Base-by-base conservation (phyloP, 1,284 basidiomycete genomes). In the Coniferiporia weirii region DNA sequence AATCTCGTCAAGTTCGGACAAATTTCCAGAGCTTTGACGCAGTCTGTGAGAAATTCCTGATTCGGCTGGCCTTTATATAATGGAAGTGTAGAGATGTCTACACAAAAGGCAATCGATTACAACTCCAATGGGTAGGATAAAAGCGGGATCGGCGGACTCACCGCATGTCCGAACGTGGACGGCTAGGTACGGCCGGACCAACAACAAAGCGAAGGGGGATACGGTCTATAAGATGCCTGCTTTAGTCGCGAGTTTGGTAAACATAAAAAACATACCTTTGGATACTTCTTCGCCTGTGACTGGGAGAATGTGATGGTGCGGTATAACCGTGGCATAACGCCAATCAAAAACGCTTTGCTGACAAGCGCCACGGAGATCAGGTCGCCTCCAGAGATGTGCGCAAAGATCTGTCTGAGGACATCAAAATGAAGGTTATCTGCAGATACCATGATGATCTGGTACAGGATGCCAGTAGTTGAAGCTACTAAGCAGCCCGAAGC, bases 381-480 rank as follows among this genome's bases (percentile, higher is more conserved):
- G 64, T 88, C 84, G 27, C 77, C 70, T 3, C 76, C 76, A 52
- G 74, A 67, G 6, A 89, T 72, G 65, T 77, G 73, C 0, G 72
- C 68, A 61, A 85, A 85, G 10, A 89, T 80, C 13, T 82, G 72
- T 63, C 85, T 83, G 48, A 89, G 76, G 52, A 89, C 83, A 70
- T 90, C 87, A 19, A 82, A 75, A 63, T 89, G 83, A 45, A 88
- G 72, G 63, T 81, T 85, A 60, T 85, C 79, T n/a, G 81, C 82
- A 48, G 82, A 78, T 48, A 84, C 79, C 84, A 87, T 86, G 34
- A 8, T 34, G 12, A 12, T 3, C 3, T 27, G 27, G 27, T 27
- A 5, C 19, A 20, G 17, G n/a, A 8, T 1, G 44, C 44, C 8
- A 4, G 38, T 40, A 40, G 12, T 9, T 40, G 43, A n/a, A 46